Base-by-base conservation (phyloP, 495 filamentous ascomycete genomes). In the Letharia lupina region DNA sequence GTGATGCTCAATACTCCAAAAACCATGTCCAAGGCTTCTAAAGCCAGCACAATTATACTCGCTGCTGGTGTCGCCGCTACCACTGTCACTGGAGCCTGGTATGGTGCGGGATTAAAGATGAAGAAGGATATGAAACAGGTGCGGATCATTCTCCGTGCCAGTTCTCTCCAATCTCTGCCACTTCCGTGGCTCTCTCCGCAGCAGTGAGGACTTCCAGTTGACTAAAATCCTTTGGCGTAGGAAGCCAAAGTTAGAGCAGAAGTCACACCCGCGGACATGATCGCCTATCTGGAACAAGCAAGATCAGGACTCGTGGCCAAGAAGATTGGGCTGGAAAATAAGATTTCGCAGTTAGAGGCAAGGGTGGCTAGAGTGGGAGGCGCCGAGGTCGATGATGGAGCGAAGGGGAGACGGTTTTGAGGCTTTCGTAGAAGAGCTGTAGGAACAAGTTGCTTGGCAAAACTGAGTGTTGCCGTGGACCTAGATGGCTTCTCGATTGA, bases 31-130 rank as follows among this genome's bases (percentile, higher is more conserved):
- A 62, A 67, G 18, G 64, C 65, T 28, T 57, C 60, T 16, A 72
- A 72, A 50, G 65, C 71, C 60, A 63, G 71, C 0, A 66, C 73
- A 4, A 64, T 83, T n/a, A 72, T 84, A 6, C 70, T 82, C 60
- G 78, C 83, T 4, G 75, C 72, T 16, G 76, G 81, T 8, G 77
- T 82, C 11, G 75, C 77, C 15, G 76, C 78, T 10, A 76, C 83
- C n/a, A 82, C 81, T 9, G 80, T 79, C 35, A 76, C 76, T 2
- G 82, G 83, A 23, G 77, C 80, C 20, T 77, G 80, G 50, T 84
- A 84, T 67, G 83, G 83, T 16, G 83, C 83, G 41, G 78, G 81
- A 6, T 41, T 84, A 57, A 84, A 84, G 72, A 80, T 76, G 2
- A 68, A 77, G 35, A 70, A 77, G 65, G 79, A 86, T 59, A 73